Evolutionary conservation across 176 grass and related monocot genomes (phyloP), one percentile per base, ranked within the genome.

Genomic region (Canna indica): DNA sequence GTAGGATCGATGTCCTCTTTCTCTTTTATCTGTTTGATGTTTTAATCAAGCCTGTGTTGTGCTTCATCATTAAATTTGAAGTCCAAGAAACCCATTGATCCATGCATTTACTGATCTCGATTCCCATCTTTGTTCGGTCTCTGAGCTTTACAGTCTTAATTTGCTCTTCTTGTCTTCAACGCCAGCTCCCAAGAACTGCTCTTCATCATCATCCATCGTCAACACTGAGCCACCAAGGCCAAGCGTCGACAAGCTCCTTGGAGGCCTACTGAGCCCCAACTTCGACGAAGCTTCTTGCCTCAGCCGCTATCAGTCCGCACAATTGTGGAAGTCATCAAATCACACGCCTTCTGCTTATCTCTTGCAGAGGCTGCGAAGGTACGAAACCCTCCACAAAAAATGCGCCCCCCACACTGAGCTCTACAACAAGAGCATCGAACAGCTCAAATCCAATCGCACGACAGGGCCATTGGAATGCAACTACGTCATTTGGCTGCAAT

Each of bases 361-460:
- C 41, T 15, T 70, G 18, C 68, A 50, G 44, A 70, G 50, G 68
- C 68, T 70, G 4, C 39, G 68, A 25, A 48, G 28, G 27, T 70
- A 70, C 42, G 68, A 70, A 48, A 44, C 68, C 68, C 68, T 70
- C 41, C 68, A 70, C 68, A 50, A 32, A 20, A 70, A 38, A 50
- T 70, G 68, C 26, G 68, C 41, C 26, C 68, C 68, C 10, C 25
- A 32, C 45, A 22, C 68, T 15, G 44, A 70, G 10, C 67, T 70
- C 41, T 70, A 47, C 27, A 45, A 47, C 39, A 18, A 20, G 42
- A 47, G 26, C 42, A 0, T 70, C 24, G 42, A 18, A 0, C 67
- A 48, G 26, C 25, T 70, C 26, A 28, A 16, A 5, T 46, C 67
- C 39, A 70, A 47, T 17, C 41, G 15, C 13, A 47, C 38, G 42